These are phyloP conservation scores for Xylaria sp. DNA, from an alignment of 2,329 filamentous ascomycete species.

Conservation along the genomic window DNA sequence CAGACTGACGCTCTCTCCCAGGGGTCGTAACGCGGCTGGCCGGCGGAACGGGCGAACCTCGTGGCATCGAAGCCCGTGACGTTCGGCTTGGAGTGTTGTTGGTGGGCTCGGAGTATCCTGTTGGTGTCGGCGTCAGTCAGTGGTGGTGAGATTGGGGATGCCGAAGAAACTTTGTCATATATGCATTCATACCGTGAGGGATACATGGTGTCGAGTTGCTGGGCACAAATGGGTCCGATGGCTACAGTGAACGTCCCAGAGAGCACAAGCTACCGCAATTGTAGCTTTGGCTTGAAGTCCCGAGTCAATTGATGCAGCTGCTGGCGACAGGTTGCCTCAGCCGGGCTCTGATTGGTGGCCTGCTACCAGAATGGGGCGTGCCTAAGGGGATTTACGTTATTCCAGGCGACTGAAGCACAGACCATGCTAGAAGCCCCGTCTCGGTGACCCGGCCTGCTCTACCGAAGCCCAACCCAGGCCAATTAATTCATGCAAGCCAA, in stretches of 20 bases:
- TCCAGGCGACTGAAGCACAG: slow-evolving; percentile 25
- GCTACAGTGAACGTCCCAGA: slow-evolving; percentile 18
- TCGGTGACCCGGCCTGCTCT: background rate
- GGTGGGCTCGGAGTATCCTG: slow-evolving; percentile 63
- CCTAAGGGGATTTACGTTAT: slow-evolving; percentile 31
- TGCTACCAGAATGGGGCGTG: background rate
- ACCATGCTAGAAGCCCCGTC: background rate
- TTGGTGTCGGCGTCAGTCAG: slow-evolving; percentile 26
- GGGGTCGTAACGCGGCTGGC: slow-evolving; percentile 70
- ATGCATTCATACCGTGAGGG: slow-evolving; percentile 48
- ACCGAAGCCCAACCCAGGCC: slow-evolving; percentile 2
- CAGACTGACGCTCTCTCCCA: slow-evolving; percentile 71
- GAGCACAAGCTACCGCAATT: slow-evolving; percentile 10
- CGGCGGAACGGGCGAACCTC: slow-evolving; percentile 78
- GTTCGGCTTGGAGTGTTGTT: slow-evolving; percentile 68
- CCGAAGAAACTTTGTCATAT: background rate
- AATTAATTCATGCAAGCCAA: slow-evolving; percentile 33
- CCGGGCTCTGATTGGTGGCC: slow-evolving; percentile 28
- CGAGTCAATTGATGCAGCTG: slow-evolving; percentile 13
- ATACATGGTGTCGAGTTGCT: slow-evolving; percentile 47
- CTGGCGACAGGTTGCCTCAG: background rate
- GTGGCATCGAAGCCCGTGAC: slow-evolving; percentile 92
- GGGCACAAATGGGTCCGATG: slow-evolving; percentile 12
- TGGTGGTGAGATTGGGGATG: background rate
- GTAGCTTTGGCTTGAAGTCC: slow-evolving; percentile 13